Conservation (phyloP, 371 early-diverging fungal genomes). For the Umbelopsis sp. region DNA sequence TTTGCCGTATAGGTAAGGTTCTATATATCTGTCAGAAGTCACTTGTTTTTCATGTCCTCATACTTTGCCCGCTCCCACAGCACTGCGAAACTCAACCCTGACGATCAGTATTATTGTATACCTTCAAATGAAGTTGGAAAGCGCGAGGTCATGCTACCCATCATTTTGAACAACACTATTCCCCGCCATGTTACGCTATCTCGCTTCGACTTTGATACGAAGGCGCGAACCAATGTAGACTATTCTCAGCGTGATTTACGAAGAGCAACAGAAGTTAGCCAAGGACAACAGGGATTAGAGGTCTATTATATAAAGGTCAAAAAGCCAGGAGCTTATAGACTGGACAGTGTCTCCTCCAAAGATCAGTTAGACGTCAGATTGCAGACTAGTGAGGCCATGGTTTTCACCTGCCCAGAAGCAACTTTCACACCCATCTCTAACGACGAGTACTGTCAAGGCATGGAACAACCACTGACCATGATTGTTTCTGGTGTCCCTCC, state of each 20-base stretch:
- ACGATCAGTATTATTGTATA: constrained; percentile 46
- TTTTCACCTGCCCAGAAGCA: constrained; percentile 50
- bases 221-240: constrained; percentile 20
- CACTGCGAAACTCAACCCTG: constrained; percentile 51
- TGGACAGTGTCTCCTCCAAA: constrained; percentile 40
- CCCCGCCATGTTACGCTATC: constrained; percentile 42
- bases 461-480: constrained; percentile 34
- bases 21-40: not conserved
- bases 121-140: constrained; percentile 35
- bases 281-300: constrained; percentile 40
- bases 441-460: constrained; percentile 42
- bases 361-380: constrained; percentile 44
- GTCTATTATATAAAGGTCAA: constrained; percentile 41
- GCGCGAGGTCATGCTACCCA: constrained; percentile 47
- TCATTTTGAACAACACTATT: constrained; percentile 51
- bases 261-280: constrained; percentile 45
- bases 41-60: not conserved
- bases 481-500: constrained; percentile 49
- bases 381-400: constrained; percentile 34
- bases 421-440: constrained; percentile 25
- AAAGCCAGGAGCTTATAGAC: constrained; percentile 44
- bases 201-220: constrained; percentile 48
- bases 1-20: constrained; percentile 50
- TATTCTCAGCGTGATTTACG: constrained; percentile 38
- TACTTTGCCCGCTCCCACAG: constrained; percentile 21